phyloP scores from a whole-genome alignment of 192 early-diverging fungal genomes.

The Coemansia javaensis region DNA sequence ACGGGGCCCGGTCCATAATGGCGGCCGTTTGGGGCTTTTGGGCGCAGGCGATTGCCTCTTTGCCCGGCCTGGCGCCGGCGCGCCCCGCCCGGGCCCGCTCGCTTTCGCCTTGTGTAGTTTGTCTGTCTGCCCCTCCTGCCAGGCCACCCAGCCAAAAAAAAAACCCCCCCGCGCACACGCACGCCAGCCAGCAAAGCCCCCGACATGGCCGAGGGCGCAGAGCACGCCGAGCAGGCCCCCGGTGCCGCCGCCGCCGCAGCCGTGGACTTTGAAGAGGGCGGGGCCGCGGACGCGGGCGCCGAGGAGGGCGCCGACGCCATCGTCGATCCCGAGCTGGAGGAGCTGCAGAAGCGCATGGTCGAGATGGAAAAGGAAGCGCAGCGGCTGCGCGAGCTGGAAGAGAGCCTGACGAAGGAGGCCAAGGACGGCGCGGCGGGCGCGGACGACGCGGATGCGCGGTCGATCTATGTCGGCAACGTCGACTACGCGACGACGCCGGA shows the following conservation, averaged over 20 bases:
- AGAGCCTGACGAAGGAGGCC: slow-evolving; percentile 35
- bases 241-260: no score
- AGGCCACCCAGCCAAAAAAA: no score
- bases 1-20: no score
- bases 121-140: no score
- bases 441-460: slow-evolving; percentile 70
- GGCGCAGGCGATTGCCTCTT: no score
- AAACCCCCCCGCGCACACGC: no score
- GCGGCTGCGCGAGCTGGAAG: slow-evolving; percentile 43
- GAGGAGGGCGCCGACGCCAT: slow-evolving; percentile 6
- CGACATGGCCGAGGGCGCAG: slow-evolving; percentile 7
- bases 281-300: neutral
- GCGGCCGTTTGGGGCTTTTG: no score
- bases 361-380: slow-evolving; percentile 51
- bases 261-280: slow-evolving; percentile 21
- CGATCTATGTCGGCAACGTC: slow-evolving; percentile 94
- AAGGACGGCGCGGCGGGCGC: slow-evolving; percentile 10
- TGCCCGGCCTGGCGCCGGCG: no score
- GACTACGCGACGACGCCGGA: slow-evolving; percentile 93
- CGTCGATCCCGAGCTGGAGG: slow-evolving; percentile 40
- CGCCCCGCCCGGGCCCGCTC: no score
- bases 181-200: no score
- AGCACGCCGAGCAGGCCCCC: slow-evolving; percentile 15
- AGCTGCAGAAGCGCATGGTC: slow-evolving; percentile 39
- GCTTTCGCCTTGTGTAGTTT: no score